A percentile compares a stretch with the other conserved stretches of the same genome.
Evolutionary conservation across 2,329 filamentous ascomycete species (phyloP).

Genomic region (Alternaria triticina): DNA sequence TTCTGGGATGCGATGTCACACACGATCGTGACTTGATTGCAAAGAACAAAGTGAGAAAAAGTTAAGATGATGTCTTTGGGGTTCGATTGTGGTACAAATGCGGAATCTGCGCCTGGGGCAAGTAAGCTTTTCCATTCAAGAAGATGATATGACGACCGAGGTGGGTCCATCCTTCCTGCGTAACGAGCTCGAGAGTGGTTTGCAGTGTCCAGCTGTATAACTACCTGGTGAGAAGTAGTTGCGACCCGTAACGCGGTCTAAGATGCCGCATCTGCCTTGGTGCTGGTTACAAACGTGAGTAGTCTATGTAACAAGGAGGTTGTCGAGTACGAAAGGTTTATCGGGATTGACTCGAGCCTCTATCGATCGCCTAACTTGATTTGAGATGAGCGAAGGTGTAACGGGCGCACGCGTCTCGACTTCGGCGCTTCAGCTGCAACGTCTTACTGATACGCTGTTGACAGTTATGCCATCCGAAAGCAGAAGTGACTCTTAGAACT

Average conservation of each 20-base stretch:
- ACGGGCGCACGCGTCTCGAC: not conserved
- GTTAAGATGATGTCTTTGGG: not conserved
- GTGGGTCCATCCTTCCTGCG: not conserved
- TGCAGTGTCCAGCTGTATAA: not conserved
- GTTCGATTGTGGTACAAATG: not conserved
- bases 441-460: not conserved
- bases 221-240: not conserved
- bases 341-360: not conserved
- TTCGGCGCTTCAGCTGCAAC: not conserved
- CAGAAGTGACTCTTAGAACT: not conserved
- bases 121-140: not conserved
- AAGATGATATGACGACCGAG: not conserved
- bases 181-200: not conserved
- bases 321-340: not conserved
- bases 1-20: not conserved
- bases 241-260: not conserved
- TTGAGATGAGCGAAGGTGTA: not conserved
- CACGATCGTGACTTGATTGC: not conserved
- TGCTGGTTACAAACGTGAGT: slow-evolving; percentile 3
- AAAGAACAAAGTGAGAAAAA: not conserved
- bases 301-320: not conserved
- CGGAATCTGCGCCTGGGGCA: not conserved
- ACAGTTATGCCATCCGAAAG: not conserved
- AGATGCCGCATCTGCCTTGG: not conserved
- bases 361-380: not conserved